phyloP scores from a whole-genome alignment of 371 early-diverging fungal genomes.

The Phascolomyces articulosus region DNA sequence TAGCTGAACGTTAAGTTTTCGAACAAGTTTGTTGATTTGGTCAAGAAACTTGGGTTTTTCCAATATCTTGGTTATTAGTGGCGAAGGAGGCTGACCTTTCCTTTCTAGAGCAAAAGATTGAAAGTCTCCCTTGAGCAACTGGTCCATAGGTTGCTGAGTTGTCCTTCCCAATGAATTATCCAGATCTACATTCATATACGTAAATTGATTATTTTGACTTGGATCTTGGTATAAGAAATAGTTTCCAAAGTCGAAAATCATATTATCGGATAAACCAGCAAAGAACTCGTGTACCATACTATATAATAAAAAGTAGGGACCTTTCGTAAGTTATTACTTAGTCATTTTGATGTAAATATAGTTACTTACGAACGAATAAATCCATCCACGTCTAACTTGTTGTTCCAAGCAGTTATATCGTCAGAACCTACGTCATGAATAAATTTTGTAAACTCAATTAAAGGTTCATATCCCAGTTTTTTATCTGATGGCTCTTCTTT shows the following conservation, averaged over 20 bases:
- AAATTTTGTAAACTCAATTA: constrained; percentile 23
- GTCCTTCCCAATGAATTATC: neutral
- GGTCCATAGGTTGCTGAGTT: constrained; percentile 1
- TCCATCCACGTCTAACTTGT: constrained; percentile 17
- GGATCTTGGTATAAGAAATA: constrained; percentile 24
- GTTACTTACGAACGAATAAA: constrained; percentile 20
- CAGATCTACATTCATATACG: constrained; percentile 10
- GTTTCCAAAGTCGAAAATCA: constrained; percentile 19
- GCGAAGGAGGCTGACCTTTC: neutral
- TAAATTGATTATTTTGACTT: constrained; percentile 1
- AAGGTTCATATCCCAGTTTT: neutral
- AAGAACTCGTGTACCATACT: constrained; percentile 27
- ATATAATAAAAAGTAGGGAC: neutral
- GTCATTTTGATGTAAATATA: too few species aligned
- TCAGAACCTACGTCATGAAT: constrained; percentile 19
- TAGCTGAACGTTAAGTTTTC: neutral
- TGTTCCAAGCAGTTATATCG: constrained; percentile 19
- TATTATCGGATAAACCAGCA: constrained; percentile 18
- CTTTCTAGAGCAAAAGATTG: neutral
- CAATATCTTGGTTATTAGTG: neutral
- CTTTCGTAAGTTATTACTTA: too few species aligned
- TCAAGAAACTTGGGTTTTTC: neutral
- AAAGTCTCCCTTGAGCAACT: constrained; percentile 4
- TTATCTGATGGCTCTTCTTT: constrained; percentile 7
- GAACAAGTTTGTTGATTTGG: constrained; percentile 2